Evolutionary conservation across 805 yeast genomes (phyloP), one percentile per base, ranked within the genome.

Genomic region (Allodekkera sacchari): DNA sequence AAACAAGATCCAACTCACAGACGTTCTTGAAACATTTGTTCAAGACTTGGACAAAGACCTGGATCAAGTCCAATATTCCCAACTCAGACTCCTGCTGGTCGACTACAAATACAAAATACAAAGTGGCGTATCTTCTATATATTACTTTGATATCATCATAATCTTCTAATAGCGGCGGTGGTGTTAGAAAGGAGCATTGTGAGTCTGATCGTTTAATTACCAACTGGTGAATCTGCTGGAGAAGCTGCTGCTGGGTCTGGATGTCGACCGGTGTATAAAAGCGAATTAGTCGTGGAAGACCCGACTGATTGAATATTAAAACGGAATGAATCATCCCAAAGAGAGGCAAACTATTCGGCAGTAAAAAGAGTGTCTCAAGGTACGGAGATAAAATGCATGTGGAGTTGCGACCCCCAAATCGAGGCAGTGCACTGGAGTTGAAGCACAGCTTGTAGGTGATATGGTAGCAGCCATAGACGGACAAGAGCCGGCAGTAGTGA

Each of bases 11-110:
- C 44, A 92, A 66, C 52, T 92, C 98, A 55, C 96, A 88, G 6
- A 92, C 98, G 48, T 87, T 88, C 39, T 77, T 78, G 58, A 92
- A 92, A 56, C 98, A 92, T 36, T 81, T 75, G 53, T 92, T 95
- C 42, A 92, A 66, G 32, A 94, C 82, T 55, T 92, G 96, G 3
- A 92, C 98, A 65, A 92, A 89, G 26, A 92, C 96, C 54, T 92
- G 98, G 35, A 92, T 89, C 50, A 92, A 61, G 55, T 92, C 98
- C 27, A 92, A 59, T 29, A 89, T 89, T 2, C 97, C 97, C 25
- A 92, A 66, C 56, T 92, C 97, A 18, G 88, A 76, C 56, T 92
- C 98, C 52, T 88, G 96, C 40, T 83, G 92, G 57, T 92, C 98
- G 9, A 89, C 97, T 25, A 92, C 77, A 50, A 92, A 87, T 18